Conservation (phyloP, 2,329 filamentous ascomycete species). For the Monilinia vaccinii-corymbosi region DNA sequence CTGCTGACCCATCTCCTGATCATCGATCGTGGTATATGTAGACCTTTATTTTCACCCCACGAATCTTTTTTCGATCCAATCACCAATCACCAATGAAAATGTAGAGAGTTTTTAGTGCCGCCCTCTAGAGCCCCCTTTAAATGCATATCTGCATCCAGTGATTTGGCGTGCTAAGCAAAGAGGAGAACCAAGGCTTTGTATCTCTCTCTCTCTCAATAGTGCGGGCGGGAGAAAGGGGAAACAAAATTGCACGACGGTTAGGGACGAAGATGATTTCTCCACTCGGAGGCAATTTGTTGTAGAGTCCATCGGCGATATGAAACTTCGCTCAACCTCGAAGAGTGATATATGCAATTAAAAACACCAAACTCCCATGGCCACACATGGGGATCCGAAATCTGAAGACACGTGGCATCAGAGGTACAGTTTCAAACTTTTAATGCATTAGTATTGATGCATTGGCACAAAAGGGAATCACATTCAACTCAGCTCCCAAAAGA, state of each 20-base stretch:
- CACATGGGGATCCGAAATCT: neutral
- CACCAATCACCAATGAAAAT: neutral
- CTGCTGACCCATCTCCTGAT: no score
- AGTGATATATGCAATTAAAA: neutral
- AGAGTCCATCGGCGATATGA: neutral
- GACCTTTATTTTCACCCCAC: neutral
- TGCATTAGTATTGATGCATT: slow-evolving; percentile 15
- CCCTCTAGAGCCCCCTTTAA: no score
- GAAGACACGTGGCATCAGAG: neutral
- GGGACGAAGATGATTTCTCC: neutral
- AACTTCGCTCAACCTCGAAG: neutral
- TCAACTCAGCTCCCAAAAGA: slow-evolving; percentile 18
- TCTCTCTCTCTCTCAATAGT: no score
- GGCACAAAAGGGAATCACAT: slow-evolving; percentile 26
- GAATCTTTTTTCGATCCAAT: neutral
- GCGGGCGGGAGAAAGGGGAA: neutral
- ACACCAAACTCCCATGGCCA: neutral
- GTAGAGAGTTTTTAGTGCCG: neutral
- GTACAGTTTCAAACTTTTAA: neutral
- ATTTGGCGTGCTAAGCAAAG: neutral
- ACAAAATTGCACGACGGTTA: neutral
- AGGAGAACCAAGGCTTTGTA: neutral
- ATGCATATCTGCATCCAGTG: neutral
- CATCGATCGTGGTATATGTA: neutral
- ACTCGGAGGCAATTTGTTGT: neutral